These are phyloP conservation scores for Trichoderma atroviride DNA, from an alignment of 2,329 filamentous ascomycete species.

Conservation along the genomic window DNA sequence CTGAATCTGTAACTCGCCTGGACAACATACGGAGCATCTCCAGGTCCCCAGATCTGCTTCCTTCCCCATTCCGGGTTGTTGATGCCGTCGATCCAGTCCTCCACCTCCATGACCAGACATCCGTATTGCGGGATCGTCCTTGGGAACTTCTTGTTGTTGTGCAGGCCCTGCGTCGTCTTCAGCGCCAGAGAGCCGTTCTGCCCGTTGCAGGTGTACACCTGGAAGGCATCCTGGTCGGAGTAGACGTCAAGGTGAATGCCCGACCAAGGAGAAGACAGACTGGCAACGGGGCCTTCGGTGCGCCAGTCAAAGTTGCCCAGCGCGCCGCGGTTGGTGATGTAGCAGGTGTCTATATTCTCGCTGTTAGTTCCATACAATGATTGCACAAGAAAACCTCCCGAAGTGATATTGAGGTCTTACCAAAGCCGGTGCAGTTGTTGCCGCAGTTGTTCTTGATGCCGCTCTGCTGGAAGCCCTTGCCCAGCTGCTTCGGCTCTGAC, in stretches of 20 bases:
- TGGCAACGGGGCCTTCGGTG: slow-evolving; percentile 61
- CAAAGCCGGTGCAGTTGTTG: slow-evolving; percentile 80
- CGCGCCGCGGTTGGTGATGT: slow-evolving; percentile 64
- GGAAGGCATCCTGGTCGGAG: slow-evolving; percentile 83
- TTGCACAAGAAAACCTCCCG: too few relatives aligned
- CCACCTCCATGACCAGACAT: slow-evolving; percentile 86
- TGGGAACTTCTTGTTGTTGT: slow-evolving; percentile 56
- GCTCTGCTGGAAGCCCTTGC: slow-evolving; percentile 64
- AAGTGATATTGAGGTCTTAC: slow-evolving; percentile 46
- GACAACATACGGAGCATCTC: slow-evolving; percentile 62
- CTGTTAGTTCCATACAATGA: neutral
- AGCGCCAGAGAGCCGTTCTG: slow-evolving; percentile 72
- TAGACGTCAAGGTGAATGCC: slow-evolving; percentile 83
- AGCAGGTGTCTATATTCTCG: slow-evolving; percentile 63
- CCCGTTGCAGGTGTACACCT: slow-evolving; percentile 82
- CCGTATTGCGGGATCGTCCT: slow-evolving; percentile 73
- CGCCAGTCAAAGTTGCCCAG: slow-evolving; percentile 66
- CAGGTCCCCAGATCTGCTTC: slow-evolving; percentile 64
- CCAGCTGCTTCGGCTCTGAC: slow-evolving; percentile 77
- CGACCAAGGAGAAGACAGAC: slow-evolving; percentile 71
- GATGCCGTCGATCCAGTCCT: slow-evolving; percentile 93
- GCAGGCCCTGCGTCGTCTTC: slow-evolving; percentile 70
- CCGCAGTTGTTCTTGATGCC: slow-evolving; percentile 76
- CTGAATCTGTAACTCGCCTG: slow-evolving; percentile 64
- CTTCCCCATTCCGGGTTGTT: slow-evolving; percentile 89